These are phyloP conservation scores for Saccharomyces hybrid DNA, from an alignment of 1,139 yeast genomes.

Conservation along the genomic window DNA sequence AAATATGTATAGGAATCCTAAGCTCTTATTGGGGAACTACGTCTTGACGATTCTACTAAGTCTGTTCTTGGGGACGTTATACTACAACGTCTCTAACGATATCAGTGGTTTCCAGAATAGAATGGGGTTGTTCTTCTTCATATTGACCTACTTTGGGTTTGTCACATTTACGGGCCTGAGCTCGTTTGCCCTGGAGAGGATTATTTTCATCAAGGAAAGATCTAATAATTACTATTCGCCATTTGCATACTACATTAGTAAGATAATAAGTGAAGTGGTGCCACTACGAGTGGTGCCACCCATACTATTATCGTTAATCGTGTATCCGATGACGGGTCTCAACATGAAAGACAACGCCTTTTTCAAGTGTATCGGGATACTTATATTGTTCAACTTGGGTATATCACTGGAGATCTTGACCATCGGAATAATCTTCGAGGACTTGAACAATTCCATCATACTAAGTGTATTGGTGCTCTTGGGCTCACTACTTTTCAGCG, in stretches of 20 bases:
- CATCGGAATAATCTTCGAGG: constrained; percentile 78
- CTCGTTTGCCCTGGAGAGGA: constrained; percentile 79
- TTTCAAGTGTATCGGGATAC: constrained; percentile 57
- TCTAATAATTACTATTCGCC: constrained; percentile 92
- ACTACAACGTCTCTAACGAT: constrained; percentile 76
- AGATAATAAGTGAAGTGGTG: constrained; percentile 78
- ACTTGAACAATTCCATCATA: constrained; percentile 90
- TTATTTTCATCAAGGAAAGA: constrained; percentile 83
- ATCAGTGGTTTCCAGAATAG: constrained; percentile 95
- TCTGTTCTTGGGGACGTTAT: constrained; percentile 74
- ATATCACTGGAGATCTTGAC: constrained; percentile 78
- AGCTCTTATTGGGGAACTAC: constrained; percentile 74
- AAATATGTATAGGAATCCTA: constrained; percentile 87
- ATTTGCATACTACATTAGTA: constrained; percentile 72
- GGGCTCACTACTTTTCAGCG: constrained; percentile 85
- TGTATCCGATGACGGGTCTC: constrained; percentile 86
- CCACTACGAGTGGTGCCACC: constrained; percentile 93
- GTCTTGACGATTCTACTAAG: constrained; percentile 70
- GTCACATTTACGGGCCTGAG: constrained; percentile 87
- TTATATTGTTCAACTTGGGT: constrained; percentile 78
- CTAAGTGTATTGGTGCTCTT: constrained; percentile 75
- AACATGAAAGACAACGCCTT: constrained; percentile 76
- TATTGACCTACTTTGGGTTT: constrained; percentile 87
- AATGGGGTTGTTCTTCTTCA: constrained; percentile 83
- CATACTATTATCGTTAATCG: constrained; percentile 64